These are phyloP conservation scores for Candida arabinofermentans DNA, from an alignment of 805 yeast species.

Conservation along the genomic window DNA sequence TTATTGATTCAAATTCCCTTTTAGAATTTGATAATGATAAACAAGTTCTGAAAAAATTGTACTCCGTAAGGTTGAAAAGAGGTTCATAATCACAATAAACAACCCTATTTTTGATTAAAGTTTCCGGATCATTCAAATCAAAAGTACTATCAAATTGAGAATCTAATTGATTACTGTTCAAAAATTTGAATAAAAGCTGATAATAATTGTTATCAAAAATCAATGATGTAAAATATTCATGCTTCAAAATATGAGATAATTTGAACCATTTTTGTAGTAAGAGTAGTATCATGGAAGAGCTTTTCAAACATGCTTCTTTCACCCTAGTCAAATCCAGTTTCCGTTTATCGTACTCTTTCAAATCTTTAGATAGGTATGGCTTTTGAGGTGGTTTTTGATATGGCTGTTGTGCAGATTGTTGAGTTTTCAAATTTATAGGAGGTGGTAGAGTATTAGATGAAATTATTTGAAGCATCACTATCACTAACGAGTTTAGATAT, in stretches of 20 bases:
- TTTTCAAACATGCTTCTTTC: slow-evolving; percentile 61
- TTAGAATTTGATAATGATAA: slow-evolving; percentile 14
- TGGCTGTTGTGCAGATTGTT: slow-evolving; percentile 14
- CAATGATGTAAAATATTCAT: slow-evolving; percentile 66
- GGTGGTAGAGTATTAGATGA: slow-evolving; percentile 39
- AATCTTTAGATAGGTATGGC: slow-evolving; percentile 11
- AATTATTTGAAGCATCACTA: slow-evolving; percentile 62
- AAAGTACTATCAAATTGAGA: slow-evolving; percentile 22
- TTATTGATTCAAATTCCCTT: background rate
- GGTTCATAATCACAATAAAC: slow-evolving; percentile 31
- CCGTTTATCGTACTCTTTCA: slow-evolving; percentile 28
- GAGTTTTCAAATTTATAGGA: slow-evolving; percentile 21
- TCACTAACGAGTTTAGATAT: slow-evolving; percentile 58
- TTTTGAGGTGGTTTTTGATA: slow-evolving; percentile 19
- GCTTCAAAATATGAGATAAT: slow-evolving; percentile 70
- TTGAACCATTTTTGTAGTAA: slow-evolving; percentile 74
- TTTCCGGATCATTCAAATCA: slow-evolving; percentile 26
- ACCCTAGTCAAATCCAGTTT: slow-evolving; percentile 52
- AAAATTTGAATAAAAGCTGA: slow-evolving; percentile 31
- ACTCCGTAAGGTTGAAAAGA: slow-evolving; percentile 23
- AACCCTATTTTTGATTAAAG: slow-evolving; percentile 24
- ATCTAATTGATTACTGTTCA: slow-evolving; percentile 28
- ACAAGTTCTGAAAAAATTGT: slow-evolving; percentile 23
- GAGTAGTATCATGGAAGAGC: slow-evolving; percentile 49
- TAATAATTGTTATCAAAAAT: slow-evolving; percentile 70